These are phyloP conservation scores for Auricularia auricula-judae DNA, from an alignment of 768 basidiomycete genomes.

Conservation along the genomic window DNA sequence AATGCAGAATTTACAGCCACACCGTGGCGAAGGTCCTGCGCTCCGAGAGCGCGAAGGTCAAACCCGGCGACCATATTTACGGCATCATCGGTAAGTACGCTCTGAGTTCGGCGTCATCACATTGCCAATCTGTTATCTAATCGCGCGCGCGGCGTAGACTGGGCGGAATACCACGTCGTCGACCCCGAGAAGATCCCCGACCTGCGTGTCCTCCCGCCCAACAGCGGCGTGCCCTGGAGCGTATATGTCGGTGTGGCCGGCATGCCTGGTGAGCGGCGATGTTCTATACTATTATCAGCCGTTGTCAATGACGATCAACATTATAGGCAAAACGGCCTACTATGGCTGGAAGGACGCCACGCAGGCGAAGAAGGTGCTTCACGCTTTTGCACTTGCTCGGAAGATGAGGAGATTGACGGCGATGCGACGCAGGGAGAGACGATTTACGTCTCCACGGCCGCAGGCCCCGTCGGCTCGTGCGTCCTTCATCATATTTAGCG, in stretches of 20 bases:
- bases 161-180: constrained; percentile 29
- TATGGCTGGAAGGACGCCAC: constrained; percentile 32
- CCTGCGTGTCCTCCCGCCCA: constrained; percentile 26
- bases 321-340: constrained; percentile 20
- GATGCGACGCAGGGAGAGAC: constrained; percentile 29
- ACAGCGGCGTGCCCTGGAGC: constrained; percentile 36
- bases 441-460: constrained; percentile 36
- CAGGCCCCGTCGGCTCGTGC: constrained; percentile 51
- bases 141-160: constrained; percentile 15
- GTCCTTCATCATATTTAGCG: constrained; percentile 10
- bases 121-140: neutral
- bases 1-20: constrained; percentile 12
- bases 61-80: constrained; percentile 31
- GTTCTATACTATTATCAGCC: too few relatives aligned
- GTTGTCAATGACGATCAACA: too few relatives aligned
- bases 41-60: constrained; percentile 24
- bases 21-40: constrained; percentile 35
- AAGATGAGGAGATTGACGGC: neutral
- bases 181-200: constrained; percentile 5
- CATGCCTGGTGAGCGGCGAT: too few relatives aligned
- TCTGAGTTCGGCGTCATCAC: constrained; percentile 6
- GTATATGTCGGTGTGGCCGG: constrained; percentile 32
- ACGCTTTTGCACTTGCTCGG: neutral
- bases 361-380: constrained; percentile 26
- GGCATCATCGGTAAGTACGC: constrained; percentile 15